Evolutionary conservation across 2,329 filamentous ascomycete genomes (phyloP).

Genomic region (Talaromyces amestolkiae): DNA sequence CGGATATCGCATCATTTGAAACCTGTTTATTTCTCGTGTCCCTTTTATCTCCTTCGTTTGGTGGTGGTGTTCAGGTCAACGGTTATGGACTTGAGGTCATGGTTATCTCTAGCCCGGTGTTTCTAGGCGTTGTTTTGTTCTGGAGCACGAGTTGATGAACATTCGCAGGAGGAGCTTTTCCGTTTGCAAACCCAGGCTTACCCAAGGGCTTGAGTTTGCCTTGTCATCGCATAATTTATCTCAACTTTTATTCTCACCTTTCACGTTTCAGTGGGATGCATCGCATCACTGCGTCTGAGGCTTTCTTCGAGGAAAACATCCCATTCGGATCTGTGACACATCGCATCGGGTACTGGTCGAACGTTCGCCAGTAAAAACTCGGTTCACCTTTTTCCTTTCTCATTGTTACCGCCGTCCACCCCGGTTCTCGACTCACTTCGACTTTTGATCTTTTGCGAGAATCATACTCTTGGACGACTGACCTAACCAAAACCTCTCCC

Average conservation of each 20-base stretch:
- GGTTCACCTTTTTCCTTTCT: background rate
- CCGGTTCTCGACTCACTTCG: background rate
- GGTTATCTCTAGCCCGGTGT: constrained; percentile 10
- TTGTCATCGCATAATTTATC: background rate
- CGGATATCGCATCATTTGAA: constrained; percentile 5
- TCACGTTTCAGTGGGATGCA: background rate
- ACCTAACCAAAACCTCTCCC: background rate
- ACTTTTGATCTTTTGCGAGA: background rate
- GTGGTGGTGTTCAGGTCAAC: constrained; percentile 17
- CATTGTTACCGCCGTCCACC: background rate
- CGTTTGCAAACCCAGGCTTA: too few relatives aligned
- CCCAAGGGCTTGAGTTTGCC: background rate
- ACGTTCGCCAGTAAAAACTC: background rate
- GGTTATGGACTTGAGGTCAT: constrained; percentile 12
- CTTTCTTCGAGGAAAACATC: background rate
- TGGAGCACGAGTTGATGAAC: constrained; percentile 2
- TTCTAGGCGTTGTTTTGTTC: constrained; percentile 10
- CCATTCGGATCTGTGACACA: background rate
- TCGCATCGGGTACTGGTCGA: background rate
- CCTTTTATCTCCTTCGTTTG: constrained; percentile 8
- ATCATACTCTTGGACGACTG: background rate
- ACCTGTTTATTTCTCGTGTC: background rate
- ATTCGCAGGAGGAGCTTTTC: constrained; percentile 13
- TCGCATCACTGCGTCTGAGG: background rate
- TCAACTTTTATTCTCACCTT: background rate